Evolutionary conservation across 1,139 yeast species (phyloP), one percentile per base, ranked within the genome.

Genomic region (Entelexis sorbosivorans): DNA sequence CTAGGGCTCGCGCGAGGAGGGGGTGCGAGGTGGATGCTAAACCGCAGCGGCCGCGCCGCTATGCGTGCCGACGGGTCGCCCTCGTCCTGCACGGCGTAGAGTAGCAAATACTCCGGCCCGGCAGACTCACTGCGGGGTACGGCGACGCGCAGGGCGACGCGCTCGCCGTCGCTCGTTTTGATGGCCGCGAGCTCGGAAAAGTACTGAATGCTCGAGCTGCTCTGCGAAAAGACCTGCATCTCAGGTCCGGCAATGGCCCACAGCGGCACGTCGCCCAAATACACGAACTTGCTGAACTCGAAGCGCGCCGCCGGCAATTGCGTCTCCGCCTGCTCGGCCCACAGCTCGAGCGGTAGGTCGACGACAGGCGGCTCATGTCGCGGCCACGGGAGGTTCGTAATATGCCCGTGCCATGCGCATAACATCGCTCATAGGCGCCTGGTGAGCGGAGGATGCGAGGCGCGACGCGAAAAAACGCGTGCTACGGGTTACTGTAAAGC

Each of bases 171-270:
- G 11, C 28, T 6, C 5, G 28, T 5, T 2, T 8, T 17, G 22
- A 39, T 13, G 6, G 53, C 54, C 1, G 58, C 56, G 34, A 64
- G 51, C 34, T 58, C 50, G 24, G 57, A 48, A 47, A 64, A 64
- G 46, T 56, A 64, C 48, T 39, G 39, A 17, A 28, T 33, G 8
- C 63, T 55, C 5, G n/a, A 16, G 11, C 49, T 47, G 32, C 57
- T 56, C 7, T 44, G 49, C 10, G 61, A 47, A 43, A 52, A 54
- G 16, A 64, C 62, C 17, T 53, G 52, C 42, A 61, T 43, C 35
- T 54, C 58, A 7, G 63, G 59, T 8, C 64, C 61, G 11, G 52
- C 47, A 8, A 64, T 49, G 10, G 56, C 43, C 63, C 65, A 63
- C 16, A 61, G 40, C 11, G 66, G 65, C 5, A 63, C 40, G 35